Evolutionary conservation across 305 asterid species (phyloP), one percentile per base, ranked within the genome.

Genomic region (Fraxinus paxiana): DNA sequence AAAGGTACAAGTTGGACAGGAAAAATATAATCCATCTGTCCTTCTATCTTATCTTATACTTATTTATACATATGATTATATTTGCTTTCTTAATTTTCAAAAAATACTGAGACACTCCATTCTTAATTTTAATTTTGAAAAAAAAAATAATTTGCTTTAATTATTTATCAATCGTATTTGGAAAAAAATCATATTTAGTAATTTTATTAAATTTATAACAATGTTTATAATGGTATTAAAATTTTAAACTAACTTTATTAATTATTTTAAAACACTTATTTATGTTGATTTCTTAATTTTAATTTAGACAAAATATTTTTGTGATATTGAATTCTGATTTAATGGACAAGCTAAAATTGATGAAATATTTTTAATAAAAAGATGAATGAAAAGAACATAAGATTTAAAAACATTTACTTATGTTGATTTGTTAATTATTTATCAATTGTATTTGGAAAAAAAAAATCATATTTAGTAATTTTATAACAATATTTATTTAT

Each of bases 21-120:
- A 38, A 26, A 69, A 73, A 71, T 37, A 79, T 77, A 81, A 80
- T 33, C 74, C 33, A 37, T 37, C 7, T n/a, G 15, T 41, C 48
- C 48, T 41, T 9, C 15, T 41, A 9, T 41, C 48, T 41, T 41
- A 41, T 41, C 48, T 41, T 41, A 41, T 41, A 41, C 48, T 9
- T 38, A 38, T 38, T 38, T 38, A 38, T 38, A 9, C 48, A 38
- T 41, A 8, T 41, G 48, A 41, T 35, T 35, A 41, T 41, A 41
- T 38, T 41, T 41, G 48, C 48, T 41, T 41, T 41, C 48, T 41
- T 9, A 41, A 0, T 10, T 41, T 41, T 38, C 26, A 24, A 24
- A 24, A 24, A 24, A 0, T 24, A 24, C 26, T 24, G 26, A 24
- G 26, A 24, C 26, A 24, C 26, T 24, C 26, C 26, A 24, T 41